Base-by-base conservation (phyloP, 495 filamentous ascomycete species). In the Neurospora sp. region DNA sequence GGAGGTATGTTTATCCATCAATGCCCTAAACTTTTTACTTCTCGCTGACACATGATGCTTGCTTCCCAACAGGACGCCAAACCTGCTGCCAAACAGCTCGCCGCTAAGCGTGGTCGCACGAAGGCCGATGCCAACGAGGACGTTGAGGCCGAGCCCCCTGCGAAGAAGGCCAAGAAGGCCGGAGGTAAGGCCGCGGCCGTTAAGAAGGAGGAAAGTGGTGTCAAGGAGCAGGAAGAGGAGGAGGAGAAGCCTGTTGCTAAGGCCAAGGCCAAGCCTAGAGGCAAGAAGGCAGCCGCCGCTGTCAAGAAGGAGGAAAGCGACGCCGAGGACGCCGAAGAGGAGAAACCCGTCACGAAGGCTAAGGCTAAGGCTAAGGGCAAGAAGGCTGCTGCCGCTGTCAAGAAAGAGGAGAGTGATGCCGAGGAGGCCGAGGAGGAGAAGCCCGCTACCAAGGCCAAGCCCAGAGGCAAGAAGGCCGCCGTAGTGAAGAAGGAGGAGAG, bases 71-170 rank as follows among this genome's bases (percentile, higher is more conserved):
- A 77, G 4, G 75, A 72, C 9, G 70, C 79, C 70, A 77, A 82
- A 68, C 71, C 79, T 22, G 41, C 78, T 31, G 53, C 78, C 71
- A 80, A 81, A 74, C 83, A 83, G 53, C 41, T 81, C 22, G 71
- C 74, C n/a, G 75, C 72, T 38, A 82, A 84, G 72, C 78, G 81
- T 45, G 74, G 78, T 40, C 81, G 81, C 71, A 85, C 83, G 77
- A 80, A 80, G 71, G 71, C 70, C 9, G 73, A 20, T 39, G 71
- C 47, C 31, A 45, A 71, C 18, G 79, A 82, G 10, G 81, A 81
- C 4, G 80, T 74, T 14, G 77, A 80, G 38, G 71, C 44, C 16
- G 73, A 79, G 41, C 77, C 75, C 39, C 75, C 73, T 31, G 72
- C 74, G 0, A 80, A 78, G 73, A 74, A 71, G 45, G 70, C 72